Evolutionary conservation across 2,329 filamentous ascomycete genomes (phyloP).

Genomic region (Boeremia exigua): DNA sequence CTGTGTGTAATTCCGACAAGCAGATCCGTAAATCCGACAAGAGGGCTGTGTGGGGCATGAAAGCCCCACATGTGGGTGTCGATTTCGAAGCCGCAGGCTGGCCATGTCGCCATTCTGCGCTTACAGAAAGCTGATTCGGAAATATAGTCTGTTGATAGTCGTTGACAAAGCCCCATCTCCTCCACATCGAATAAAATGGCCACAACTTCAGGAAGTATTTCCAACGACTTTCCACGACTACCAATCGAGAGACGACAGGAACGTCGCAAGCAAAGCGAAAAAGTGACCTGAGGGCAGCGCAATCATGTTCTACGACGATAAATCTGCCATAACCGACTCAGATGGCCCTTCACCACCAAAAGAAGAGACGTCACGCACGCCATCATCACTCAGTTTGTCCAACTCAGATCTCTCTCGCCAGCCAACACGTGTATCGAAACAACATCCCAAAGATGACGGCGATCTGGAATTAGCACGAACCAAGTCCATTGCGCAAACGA

Average conservation of each 20-base stretch:
- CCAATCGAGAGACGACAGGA: background rate
- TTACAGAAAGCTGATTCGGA: slow-evolving; percentile 7
- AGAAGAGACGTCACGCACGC: slow-evolving; percentile 2
- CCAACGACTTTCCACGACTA: background rate
- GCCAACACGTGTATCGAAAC: slow-evolving; percentile 2
- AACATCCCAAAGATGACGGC: background rate
- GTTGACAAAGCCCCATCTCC: slow-evolving; percentile 8
- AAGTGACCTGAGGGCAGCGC: background rate
- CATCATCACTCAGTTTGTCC: background rate
- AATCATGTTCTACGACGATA: background rate
- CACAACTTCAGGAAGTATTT: slow-evolving; percentile 1
- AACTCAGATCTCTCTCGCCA: slow-evolving; percentile 4
- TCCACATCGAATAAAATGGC: slow-evolving; percentile 11
- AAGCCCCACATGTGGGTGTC: slow-evolving; percentile 11
- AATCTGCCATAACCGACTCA: background rate
- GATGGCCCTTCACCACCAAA: slow-evolving; percentile 4
- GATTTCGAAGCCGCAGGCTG: background rate
- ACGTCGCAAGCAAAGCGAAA: background rate
- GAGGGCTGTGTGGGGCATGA: background rate
- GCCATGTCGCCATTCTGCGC: background rate
- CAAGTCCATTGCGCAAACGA: slow-evolving; percentile 29
- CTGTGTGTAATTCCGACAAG: background rate
- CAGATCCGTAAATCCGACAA: slow-evolving; percentile 15
- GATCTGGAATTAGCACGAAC: slow-evolving; percentile 26
- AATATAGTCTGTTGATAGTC: background rate